Evolutionary conservation across 148 eudicot species (phyloP).

Genomic region (Dysphania ambrosioides): DNA sequence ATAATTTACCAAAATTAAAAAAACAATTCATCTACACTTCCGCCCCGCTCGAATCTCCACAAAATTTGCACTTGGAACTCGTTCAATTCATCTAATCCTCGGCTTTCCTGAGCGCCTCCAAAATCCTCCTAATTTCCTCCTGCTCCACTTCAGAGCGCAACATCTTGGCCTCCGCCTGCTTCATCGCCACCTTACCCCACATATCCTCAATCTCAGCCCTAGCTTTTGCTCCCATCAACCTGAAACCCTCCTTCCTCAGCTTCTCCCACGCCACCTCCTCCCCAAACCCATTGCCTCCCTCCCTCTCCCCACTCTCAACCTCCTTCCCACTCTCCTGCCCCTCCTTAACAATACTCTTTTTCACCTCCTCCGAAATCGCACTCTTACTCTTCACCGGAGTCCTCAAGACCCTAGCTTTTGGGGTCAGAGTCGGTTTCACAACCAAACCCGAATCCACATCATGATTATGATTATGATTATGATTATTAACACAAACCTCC

Average conservation of each 20-base stretch:
- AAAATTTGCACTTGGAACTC: neutral
- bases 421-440: neutral
- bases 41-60: neutral
- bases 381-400: too few species aligned
- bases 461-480: neutral
- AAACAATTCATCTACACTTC: neutral
- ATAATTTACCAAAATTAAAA: too few species aligned
- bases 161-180: slow-evolving; percentile 15
- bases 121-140: slow-evolving; percentile 16
- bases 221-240: slow-evolving; percentile 14
- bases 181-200: slow-evolving; percentile 26
- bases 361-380: neutral
- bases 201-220: slow-evolving; percentile 28
- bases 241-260: slow-evolving; percentile 17
- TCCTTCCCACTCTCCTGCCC: neutral
- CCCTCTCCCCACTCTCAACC: neutral
- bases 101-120: slow-evolving; percentile 22
- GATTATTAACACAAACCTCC: neutral
- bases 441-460: too few species aligned
- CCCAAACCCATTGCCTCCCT: neutral
- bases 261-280: neutral
- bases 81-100: slow-evolving; percentile 2
- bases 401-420: neutral
- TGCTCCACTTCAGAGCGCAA: slow-evolving; percentile 14
- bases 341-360: slow-evolving; percentile 1